Conservation (phyloP, 495 filamentous ascomycete genomes). For the Penicillium manginii region DNA sequence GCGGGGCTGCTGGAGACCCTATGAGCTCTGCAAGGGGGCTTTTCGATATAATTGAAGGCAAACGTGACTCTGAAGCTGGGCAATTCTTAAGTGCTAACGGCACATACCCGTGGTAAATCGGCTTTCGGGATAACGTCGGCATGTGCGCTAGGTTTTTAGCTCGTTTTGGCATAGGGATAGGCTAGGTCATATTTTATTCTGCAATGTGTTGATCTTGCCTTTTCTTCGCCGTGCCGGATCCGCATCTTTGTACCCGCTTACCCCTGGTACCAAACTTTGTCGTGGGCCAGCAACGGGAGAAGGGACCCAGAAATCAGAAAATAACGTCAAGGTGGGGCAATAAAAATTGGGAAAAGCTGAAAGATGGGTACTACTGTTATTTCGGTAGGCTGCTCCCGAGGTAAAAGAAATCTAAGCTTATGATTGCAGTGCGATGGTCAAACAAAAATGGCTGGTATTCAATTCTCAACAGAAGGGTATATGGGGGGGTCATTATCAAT, state of each 20-base stretch:
- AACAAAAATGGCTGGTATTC: conserved; percentile 1
- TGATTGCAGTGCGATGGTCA: not conserved
- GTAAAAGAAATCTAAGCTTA: not conserved
- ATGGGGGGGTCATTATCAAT: conserved; percentile 4
- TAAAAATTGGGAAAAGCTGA: not conserved
- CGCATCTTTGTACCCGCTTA: not conserved
- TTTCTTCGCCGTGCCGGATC: not conserved
- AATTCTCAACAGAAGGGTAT: conserved; percentile 6
- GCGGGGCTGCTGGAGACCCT: conserved; percentile 37
- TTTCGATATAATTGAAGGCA: conserved; percentile 36
- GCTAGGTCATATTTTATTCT: not conserved
- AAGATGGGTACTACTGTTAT: not conserved
- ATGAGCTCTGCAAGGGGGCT: conserved; percentile 34
- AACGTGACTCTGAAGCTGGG: conserved; percentile 38
- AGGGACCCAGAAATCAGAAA: not conserved
- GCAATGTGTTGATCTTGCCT: conserved; percentile 2
- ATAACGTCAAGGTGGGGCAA: not conserved
- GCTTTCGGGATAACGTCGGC: not conserved
- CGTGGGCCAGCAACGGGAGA: not conserved
- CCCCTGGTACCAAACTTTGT: conserved; percentile 5
- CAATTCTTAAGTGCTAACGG: conserved; percentile 38
- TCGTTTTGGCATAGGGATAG: not conserved
- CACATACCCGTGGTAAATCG: conserved; percentile 29
- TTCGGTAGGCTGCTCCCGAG: not conserved
- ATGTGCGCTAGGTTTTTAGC: not conserved